A percentile compares a stretch with the other conserved stretches of the same genome.
Conservation (phyloP, 805 yeast species). For the Pichia eremophila region DNA sequence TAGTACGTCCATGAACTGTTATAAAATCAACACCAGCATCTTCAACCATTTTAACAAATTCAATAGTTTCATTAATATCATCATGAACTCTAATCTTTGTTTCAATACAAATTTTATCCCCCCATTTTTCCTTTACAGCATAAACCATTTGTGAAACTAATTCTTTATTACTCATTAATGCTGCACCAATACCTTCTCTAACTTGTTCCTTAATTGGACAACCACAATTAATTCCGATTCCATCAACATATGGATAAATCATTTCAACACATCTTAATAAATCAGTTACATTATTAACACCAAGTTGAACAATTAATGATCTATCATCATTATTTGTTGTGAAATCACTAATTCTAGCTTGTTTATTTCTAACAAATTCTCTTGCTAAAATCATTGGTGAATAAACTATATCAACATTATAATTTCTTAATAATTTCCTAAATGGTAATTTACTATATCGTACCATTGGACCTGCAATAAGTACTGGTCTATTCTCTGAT, state of each 20-base stretch:
- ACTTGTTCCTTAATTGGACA: slow-evolving; percentile 95
- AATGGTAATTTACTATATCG: slow-evolving; percentile 91
- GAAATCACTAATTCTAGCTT: slow-evolving; percentile 79
- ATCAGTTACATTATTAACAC: slow-evolving; percentile 78
- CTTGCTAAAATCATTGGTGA: slow-evolving; percentile 96
- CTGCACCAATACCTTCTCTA: slow-evolving; percentile 95
- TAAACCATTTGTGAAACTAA: slow-evolving; percentile 74
- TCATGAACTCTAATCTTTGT: slow-evolving; percentile 86
- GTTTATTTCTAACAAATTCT: slow-evolving; percentile 78
- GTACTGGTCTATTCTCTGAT: slow-evolving; percentile 44
- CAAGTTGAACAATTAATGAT: slow-evolving; percentile 81
- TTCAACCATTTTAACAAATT: slow-evolving; percentile 66
- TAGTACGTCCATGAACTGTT: slow-evolving; percentile 89
- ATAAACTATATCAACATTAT: slow-evolving; percentile 73
- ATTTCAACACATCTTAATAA: slow-evolving; percentile 73
- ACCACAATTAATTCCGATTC: slow-evolving; percentile 92
- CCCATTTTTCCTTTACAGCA: slow-evolving; percentile 70
- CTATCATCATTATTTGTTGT: slow-evolving; percentile 65
- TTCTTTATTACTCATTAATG: slow-evolving; percentile 77
- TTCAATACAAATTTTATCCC: slow-evolving; percentile 66
- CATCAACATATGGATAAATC: slow-evolving; percentile 88
- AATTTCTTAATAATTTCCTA: slow-evolving; percentile 67
- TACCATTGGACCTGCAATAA: slow-evolving; percentile 92
- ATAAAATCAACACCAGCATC: slow-evolving; percentile 87
- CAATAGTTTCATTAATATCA: slow-evolving; percentile 62